These are phyloP conservation scores for Scutellaria baicalensis DNA, from an alignment of 257 asterid species.

Conservation along the genomic window DNA sequence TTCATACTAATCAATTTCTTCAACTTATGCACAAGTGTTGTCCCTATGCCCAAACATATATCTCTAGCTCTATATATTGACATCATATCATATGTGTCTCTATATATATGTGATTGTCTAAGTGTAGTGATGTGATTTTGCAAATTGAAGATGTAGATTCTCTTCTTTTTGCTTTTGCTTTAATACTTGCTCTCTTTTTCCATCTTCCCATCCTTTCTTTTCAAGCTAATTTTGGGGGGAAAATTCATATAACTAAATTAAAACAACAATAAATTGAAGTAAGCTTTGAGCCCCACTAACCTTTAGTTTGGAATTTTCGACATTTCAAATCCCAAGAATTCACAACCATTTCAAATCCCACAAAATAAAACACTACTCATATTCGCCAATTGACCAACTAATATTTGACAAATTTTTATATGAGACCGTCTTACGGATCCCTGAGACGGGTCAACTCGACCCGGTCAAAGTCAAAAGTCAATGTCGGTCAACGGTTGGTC, in stretches of 20 bases:
- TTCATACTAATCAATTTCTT: background rate
- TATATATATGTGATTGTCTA: no score
- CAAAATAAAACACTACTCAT: no score
- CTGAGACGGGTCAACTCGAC: no score
- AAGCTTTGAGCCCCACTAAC: background rate
- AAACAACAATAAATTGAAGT: constrained; percentile 13
- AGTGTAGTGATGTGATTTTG: background rate
- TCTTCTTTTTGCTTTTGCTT: constrained; percentile 53
- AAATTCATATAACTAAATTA: background rate
- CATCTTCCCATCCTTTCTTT: constrained; percentile 39
- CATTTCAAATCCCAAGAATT: background rate
- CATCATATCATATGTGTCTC: background rate
- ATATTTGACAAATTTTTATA: no score
- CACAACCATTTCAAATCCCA: no score
- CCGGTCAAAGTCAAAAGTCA: no score
- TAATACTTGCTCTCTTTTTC: constrained; percentile 29
- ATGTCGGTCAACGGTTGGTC: no score
- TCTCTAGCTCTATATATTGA: constrained; percentile 6
- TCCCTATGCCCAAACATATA: background rate
- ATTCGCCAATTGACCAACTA: no score
- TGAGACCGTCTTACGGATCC: no score
- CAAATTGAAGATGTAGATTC: constrained; percentile 11
- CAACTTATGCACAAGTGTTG: background rate
- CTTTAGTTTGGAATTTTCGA: background rate
- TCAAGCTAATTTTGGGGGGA: constrained; percentile 29